Evolutionary conservation across 805 yeast genomes (phyloP).

Genomic region (Lipomyces spencermartinsiae): DNA sequence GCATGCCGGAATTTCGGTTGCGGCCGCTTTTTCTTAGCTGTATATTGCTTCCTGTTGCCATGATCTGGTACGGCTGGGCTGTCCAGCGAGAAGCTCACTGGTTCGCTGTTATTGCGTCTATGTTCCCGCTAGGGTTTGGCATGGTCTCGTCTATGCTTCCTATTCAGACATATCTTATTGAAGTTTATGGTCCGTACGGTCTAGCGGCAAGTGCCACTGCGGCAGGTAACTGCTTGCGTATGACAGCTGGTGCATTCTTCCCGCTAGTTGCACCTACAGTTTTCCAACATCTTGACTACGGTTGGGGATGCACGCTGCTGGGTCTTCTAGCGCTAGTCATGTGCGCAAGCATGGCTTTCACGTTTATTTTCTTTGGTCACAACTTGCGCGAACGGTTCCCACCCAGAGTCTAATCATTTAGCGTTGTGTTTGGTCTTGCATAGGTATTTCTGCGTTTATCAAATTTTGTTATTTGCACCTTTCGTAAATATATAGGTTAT

Average conservation of each 20-base stretch:
- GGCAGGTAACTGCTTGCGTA: slow-evolving; percentile 61
- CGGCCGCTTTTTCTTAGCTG: slow-evolving; percentile 56
- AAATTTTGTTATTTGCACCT: no score
- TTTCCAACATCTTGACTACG: slow-evolving; percentile 27
- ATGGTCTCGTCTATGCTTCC: slow-evolving; percentile 50
- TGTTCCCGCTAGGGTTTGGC: slow-evolving; percentile 51
- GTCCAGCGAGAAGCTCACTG: slow-evolving; percentile 55
- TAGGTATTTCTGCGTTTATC: no score
- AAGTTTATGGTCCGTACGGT: slow-evolving; percentile 55
- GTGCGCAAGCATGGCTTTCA: slow-evolving; percentile 26
- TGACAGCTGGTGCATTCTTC: slow-evolving; percentile 71
- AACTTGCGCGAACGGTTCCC: slow-evolving; percentile 21
- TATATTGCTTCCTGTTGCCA: slow-evolving; percentile 53
- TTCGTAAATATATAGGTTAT: no score
- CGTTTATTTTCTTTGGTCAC: slow-evolving; percentile 23
- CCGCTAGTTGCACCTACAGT: slow-evolving; percentile 66
- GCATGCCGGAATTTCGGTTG: slow-evolving; percentile 57
- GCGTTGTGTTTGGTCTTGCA: no score
- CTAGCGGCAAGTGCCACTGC: slow-evolving; percentile 84
- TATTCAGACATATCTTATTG: slow-evolving; percentile 49
- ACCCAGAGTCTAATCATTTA: slow-evolving; percentile 9
- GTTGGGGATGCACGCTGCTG: slow-evolving; percentile 54
- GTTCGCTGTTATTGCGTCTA: slow-evolving; percentile 66
- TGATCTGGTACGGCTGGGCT: slow-evolving; percentile 62
- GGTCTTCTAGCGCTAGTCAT: slow-evolving; percentile 51